Base-by-base conservation (phyloP, 148 eudicot species). In the Fagopyrum esculentum region DNA sequence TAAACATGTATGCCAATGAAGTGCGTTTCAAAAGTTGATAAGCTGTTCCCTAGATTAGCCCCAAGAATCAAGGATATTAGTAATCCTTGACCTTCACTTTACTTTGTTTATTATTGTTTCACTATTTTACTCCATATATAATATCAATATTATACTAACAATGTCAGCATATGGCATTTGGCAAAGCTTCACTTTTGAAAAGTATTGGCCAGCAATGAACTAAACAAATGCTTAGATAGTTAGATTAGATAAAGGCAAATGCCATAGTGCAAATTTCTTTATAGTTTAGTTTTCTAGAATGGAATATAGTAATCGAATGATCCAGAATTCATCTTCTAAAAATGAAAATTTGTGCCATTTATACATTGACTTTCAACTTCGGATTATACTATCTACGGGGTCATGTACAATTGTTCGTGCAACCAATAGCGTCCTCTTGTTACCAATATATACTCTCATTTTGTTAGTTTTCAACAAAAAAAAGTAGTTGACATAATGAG, bases 271-370 rank as follows among this genome's bases (percentile, higher is more conserved):
- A 52, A 13, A 10, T 6, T 12, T 16, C n/a, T 15, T 52, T 52
- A 5, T 52, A 52, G 57, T 52, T 16, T 17, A 57, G 40, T 29
- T 29, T 63, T 43, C 12, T 6, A 30, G 9, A 60, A 60, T 22
- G 66, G 66, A 29, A 61, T 10, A 22, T 13, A 29, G 15, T 60
- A 40, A 60, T 40, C 29, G 12, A 60, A 52, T 22, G 3, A 19
- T 64, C 70, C 70, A 30, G 40, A 64, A 64, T 64, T 40, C 45
- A 40, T 17, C 17, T 11, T 12, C 45, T 64, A 35, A 35, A 35
- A 64, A 30, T 64, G 70, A 40, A 64, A 64, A 5, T 3, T 35
- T 64, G 70, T 64, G 70, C 13, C 70, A 64, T 64, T 12, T 35
- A 26, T 6, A 64, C 17, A 19, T 49, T 49, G 52, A 64, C 45